Evolutionary conservation across 768 basidiomycete species (phyloP).

Genomic region (Filobasidium wieringae): DNA sequence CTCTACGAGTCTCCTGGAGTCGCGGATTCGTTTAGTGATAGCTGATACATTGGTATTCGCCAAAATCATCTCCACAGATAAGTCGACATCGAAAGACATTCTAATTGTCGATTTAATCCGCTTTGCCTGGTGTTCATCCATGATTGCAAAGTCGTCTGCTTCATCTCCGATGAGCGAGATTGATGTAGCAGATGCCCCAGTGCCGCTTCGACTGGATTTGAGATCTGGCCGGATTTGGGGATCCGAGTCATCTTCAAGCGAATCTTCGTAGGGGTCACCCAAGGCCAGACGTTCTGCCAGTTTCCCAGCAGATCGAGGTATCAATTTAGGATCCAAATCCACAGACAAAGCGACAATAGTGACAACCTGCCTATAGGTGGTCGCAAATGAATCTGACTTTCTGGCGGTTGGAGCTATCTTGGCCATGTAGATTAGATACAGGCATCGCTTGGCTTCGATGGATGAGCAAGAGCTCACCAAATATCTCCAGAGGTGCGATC

Average conservation of each 20-base stretch:
- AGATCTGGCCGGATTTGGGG: background rate
- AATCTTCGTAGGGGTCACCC: constrained; percentile 1
- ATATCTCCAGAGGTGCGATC: constrained; percentile 77
- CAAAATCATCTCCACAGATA: constrained; percentile 76
- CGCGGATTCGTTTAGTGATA: constrained; percentile 69
- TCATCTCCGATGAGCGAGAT: constrained; percentile 42
- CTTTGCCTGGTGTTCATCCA: constrained; percentile 80
- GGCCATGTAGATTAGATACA: background rate
- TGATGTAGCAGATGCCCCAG: background rate
- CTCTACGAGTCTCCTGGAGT: constrained; percentile 27
- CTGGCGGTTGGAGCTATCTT: constrained; percentile 1
- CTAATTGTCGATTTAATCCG: constrained; percentile 69
- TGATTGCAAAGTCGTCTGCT: constrained; percentile 88
- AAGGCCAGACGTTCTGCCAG: constrained; percentile 2
- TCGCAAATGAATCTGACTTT: constrained; percentile 47
- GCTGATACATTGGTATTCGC: constrained; percentile 87
- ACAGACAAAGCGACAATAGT: constrained; percentile 23
- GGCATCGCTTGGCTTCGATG: background rate
- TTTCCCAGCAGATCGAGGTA: constrained; percentile 17
- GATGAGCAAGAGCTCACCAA: constrained; percentile 47
- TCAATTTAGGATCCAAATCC: constrained; percentile 16
- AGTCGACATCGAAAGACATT: constrained; percentile 76
- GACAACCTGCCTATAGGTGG: constrained; percentile 22
- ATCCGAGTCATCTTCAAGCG: constrained; percentile 5
- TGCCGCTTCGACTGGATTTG: background rate